phyloP scores from a whole-genome alignment of 306 rosid species.

The Vicia sativa region DNA sequence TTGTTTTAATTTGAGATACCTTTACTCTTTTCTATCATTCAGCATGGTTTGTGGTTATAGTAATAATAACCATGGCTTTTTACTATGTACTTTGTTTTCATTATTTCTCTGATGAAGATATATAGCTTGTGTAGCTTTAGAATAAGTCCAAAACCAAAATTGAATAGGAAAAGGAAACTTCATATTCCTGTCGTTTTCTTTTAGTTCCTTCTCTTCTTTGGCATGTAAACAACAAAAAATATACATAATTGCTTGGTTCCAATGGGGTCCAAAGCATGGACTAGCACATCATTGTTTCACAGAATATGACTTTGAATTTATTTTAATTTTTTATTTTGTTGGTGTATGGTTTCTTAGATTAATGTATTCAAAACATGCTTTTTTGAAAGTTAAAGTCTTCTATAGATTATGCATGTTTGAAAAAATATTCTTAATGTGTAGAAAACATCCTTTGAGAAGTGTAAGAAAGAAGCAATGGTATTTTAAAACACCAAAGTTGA shows the following conservation, averaged over 20 bases:
- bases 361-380: conserved; percentile 14
- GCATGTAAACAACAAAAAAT: conserved; percentile 27
- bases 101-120: conserved; percentile 29
- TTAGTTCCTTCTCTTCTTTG: conserved; percentile 34
- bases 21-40: neutral
- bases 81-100: conserved; percentile 31
- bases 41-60: neutral
- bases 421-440: conserved; percentile 15
- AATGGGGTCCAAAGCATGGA: conserved; percentile 43
- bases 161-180: conserved; percentile 32
- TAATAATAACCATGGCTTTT: conserved; percentile 36
- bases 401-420: neutral
- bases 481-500: neutral
- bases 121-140: conserved; percentile 14
- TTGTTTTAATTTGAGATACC: conserved; percentile 14
- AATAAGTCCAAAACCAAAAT: conserved; percentile 34
- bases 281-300: conserved; percentile 17
- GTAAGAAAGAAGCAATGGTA: conserved; percentile 1
- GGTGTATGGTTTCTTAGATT: conserved; percentile 24
- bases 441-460: conserved; percentile 10
- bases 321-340: conserved; percentile 29
- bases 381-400: conserved; percentile 14
- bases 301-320: conserved; percentile 1
- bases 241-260: conserved; percentile 33
- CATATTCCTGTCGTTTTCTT: conserved; percentile 19